Evolutionary conservation across 2,329 filamentous ascomycete genomes (phyloP).

Genomic region (Sporothrix dimorphospora): DNA sequence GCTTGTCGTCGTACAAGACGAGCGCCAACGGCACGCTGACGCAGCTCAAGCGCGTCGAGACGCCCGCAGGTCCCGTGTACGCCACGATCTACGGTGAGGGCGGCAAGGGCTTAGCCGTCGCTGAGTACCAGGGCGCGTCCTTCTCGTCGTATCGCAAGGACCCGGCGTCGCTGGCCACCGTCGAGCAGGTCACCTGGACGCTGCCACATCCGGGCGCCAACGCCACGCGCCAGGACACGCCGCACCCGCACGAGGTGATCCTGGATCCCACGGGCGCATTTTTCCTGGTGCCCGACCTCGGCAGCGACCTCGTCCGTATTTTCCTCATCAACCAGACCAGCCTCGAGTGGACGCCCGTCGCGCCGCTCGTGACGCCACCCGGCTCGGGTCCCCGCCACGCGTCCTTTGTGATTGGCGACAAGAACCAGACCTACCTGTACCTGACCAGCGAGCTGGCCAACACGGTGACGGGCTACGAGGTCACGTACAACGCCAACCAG

Average conservation of each 20-base stretch:
- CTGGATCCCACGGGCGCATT: slow-evolving; percentile 67
- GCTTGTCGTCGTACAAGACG: slow-evolving; percentile 49
- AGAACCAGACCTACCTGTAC: slow-evolving; percentile 57
- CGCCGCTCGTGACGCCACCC: slow-evolving; percentile 48
- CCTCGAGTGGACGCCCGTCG: slow-evolving; percentile 46
- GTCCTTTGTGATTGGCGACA: slow-evolving; percentile 54
- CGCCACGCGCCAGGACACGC: slow-evolving; percentile 55
- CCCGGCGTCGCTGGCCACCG: slow-evolving; percentile 42
- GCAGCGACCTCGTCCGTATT: slow-evolving; percentile 62
- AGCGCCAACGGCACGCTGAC: slow-evolving; percentile 46
- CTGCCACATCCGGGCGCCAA: slow-evolving; percentile 45
- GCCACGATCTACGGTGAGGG: slow-evolving; percentile 48
- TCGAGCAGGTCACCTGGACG: slow-evolving; percentile 47
- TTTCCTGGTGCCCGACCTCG: slow-evolving; percentile 67
- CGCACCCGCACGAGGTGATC: slow-evolving; percentile 67
- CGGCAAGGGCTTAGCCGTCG: slow-evolving; percentile 47
- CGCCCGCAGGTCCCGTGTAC: slow-evolving; percentile 49
- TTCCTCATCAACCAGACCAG: slow-evolving; percentile 57
- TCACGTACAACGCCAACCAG: slow-evolving; percentile 52
- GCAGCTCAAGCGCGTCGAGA: slow-evolving; percentile 43
- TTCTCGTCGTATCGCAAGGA: slow-evolving; percentile 51
- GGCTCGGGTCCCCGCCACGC: slow-evolving; percentile 69
- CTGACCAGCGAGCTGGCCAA: slow-evolving; percentile 64
- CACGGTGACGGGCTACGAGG: slow-evolving; percentile 58
- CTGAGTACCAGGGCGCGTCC: slow-evolving; percentile 53